A percentile compares a stretch with the other conserved stretches of the same genome.
Evolutionary conservation across 1,284 basidiomycete genomes (phyloP).

Genomic region (Ceratobasidium sp.): DNA sequence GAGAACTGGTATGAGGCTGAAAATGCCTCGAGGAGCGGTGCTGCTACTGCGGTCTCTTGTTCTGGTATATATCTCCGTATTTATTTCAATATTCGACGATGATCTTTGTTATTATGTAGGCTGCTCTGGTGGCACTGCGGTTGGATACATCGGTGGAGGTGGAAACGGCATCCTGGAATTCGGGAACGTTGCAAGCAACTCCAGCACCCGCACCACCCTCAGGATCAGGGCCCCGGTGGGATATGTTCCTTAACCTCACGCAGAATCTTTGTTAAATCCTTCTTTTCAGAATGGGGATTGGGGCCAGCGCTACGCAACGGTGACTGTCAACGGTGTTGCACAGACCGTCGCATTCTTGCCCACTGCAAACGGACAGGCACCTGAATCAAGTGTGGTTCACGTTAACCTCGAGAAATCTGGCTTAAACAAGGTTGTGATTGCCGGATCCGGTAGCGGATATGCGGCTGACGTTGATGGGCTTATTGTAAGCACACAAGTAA

Average conservation of each 20-base stretch:
- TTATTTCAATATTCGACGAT: neutral
- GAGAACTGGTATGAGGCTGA: constrained; percentile 48
- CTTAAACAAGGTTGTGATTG: constrained; percentile 44
- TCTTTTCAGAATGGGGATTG: constrained; percentile 45
- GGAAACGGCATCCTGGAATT: constrained; percentile 39
- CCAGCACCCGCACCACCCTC: constrained; percentile 46
- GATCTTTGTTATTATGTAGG: constrained; percentile 26
- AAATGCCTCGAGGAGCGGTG: constrained; percentile 39
- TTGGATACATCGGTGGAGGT: constrained; percentile 46
- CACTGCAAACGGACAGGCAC: constrained; percentile 46
- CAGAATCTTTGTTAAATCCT: neutral
- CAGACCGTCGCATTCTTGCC: constrained; percentile 48
- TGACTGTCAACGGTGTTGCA: constrained; percentile 46
- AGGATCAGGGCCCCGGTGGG: constrained; percentile 45
- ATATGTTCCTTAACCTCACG: neutral
- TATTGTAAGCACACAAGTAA: constrained; percentile 40
- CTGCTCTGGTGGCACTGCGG: constrained; percentile 44
- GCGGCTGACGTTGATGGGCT: constrained; percentile 46
- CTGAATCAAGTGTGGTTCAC: constrained; percentile 46
- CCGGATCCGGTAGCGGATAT: constrained; percentile 38
- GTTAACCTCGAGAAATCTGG: constrained; percentile 46
- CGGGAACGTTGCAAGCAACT: constrained; percentile 42
- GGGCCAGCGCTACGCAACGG: constrained; percentile 44
- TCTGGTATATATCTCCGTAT: neutral
- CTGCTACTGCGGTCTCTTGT: constrained; percentile 8